A percentile compares a stretch with the other conserved stretches of the same genome.
Evolutionary conservation across 2,329 filamentous ascomycete species (phyloP).

Genomic region (Tolypocladium ovalisporum): DNA sequence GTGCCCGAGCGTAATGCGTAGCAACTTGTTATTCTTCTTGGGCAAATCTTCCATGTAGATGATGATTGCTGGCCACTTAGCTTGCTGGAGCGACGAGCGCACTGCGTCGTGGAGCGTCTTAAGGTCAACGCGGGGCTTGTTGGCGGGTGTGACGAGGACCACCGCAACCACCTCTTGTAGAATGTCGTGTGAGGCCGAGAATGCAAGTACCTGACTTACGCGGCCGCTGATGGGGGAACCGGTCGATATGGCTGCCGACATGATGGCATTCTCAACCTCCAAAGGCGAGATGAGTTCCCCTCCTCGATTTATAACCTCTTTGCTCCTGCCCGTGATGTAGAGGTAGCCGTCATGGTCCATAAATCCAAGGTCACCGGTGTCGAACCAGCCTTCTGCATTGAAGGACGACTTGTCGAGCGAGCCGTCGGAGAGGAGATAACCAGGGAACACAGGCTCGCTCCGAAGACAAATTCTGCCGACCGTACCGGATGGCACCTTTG

Average conservation of each 20-base stretch:
- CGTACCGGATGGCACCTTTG: conserved; percentile 15
- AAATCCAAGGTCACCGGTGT: conserved; percentile 43
- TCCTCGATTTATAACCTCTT: conserved; percentile 46
- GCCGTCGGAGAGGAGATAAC: conserved; percentile 34
- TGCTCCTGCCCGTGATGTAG: conserved; percentile 43
- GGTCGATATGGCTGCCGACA: conserved; percentile 29
- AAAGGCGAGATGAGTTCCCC: conserved; percentile 49
- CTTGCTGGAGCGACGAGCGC: conserved; percentile 35
- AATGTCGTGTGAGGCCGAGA: conserved; percentile 39
- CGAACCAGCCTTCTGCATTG: conserved; percentile 38
- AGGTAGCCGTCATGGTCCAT: conserved; percentile 39
- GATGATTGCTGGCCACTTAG: conserved; percentile 40
- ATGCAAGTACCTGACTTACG: conserved; percentile 38
- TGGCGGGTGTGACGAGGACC: conserved; percentile 35
- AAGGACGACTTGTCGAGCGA: conserved; percentile 33
- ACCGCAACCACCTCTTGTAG: conserved; percentile 46
- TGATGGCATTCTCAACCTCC: conserved; percentile 46
- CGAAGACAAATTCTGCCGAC: conserved; percentile 40
- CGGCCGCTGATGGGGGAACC: conserved; percentile 33
- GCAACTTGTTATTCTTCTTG: conserved; percentile 46
- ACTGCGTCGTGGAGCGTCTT: conserved; percentile 35
- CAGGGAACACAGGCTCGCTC: conserved; percentile 38
- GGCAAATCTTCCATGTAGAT: conserved; percentile 45
- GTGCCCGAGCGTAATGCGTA: conserved; percentile 40
- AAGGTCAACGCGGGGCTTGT: conserved; percentile 32